A percentile compares a stretch with the other conserved stretches of the same genome.
Evolutionary conservation across 2,329 filamentous ascomycete species (phyloP).

Genomic region (Colletotrichum sansevieriae): DNA sequence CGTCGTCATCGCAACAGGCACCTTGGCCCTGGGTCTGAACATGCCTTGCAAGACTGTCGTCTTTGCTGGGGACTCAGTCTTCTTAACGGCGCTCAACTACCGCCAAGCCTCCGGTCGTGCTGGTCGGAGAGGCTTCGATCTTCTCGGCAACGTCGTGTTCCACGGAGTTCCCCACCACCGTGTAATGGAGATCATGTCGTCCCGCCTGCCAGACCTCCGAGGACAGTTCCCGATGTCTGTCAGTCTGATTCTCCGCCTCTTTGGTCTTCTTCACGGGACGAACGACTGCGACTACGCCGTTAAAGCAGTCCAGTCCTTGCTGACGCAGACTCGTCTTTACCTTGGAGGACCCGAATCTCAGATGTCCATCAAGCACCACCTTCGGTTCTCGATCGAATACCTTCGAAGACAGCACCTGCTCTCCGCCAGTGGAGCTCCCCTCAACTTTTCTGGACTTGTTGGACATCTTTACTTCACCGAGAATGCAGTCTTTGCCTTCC

Average conservation of each 20-base stretch:
- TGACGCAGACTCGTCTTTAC: conserved; percentile 78
- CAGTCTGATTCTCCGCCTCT: conserved; percentile 76
- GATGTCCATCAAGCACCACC: conserved; percentile 78
- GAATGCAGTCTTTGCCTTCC: conserved; percentile 81
- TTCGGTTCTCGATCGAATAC: conserved; percentile 86
- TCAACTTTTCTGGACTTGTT: conserved; percentile 80
- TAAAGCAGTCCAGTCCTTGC: conserved; percentile 72
- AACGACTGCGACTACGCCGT: conserved; percentile 72
- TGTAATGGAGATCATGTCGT: conserved; percentile 77
- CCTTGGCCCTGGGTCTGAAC: conserved; percentile 82
- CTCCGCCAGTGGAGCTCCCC: conserved; percentile 68
- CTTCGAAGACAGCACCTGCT: conserved; percentile 77
- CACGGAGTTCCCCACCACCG: conserved; percentile 73
- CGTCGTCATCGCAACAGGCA: conserved; percentile 81
- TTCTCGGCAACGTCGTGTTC: conserved; percentile 86
- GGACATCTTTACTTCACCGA: conserved; percentile 83
- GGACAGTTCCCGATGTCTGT: conserved; percentile 85
- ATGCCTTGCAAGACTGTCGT: conserved; percentile 88
- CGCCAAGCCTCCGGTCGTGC: conserved; percentile 83
- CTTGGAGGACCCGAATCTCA: conserved; percentile 77
- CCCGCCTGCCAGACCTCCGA: conserved; percentile 78
- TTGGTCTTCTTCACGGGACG: conserved; percentile 76
- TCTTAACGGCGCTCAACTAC: conserved; percentile 80
- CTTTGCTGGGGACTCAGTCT: conserved; percentile 80
- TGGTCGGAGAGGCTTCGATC: conserved; percentile 83